Base-by-base conservation (phyloP, 73 alveolate species). In the Breviolum minutum region DNA sequence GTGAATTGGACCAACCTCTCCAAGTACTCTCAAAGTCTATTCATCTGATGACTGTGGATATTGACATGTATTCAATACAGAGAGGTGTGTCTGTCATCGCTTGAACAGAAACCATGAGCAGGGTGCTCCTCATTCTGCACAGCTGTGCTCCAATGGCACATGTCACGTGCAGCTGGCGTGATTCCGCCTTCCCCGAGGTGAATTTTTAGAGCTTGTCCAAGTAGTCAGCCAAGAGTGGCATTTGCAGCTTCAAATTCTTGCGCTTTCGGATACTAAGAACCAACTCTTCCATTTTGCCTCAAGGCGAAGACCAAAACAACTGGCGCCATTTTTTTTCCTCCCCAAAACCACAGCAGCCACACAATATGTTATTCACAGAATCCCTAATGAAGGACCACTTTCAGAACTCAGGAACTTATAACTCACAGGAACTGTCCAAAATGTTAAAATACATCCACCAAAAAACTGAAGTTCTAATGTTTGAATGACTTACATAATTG, bases 211-310 rank as follows among this genome's bases (percentile, higher is more conserved):
- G 99, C 83, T 80, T 77, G 85, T 77, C 93, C 40, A 94, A 63
- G 86, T 94, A 93, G 91, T 93, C 98, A 62, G 77, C 69, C 60
- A 93, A 24, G 27, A 30, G 32, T 62, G 98, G 98, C 99, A 79
- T 94, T 60, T 94, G 91, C 60, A 94, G 95, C 80, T 98, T 92
- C 69, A 98, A 48, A 40, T 69, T 69, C 97, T 98, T 98, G 91
- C 87, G 96, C 95, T 63, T 94, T n/a, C 99, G 96, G 96, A 98
- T 82, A 89, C 95, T 89, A 79, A 81, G 91, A 24, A 98, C 99
- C 77, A 98, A 62, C 85, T 91, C 98, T 91, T 95, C 87, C 95
- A 82, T 81, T 95, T 95, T 95, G 87, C 88, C 88, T 80, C 13
- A 10, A 62, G 63, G 62, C 27, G 1, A 17, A 20, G 40, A 16